These are phyloP conservation scores for Hibiscus mutabilis DNA, from an alignment of 345 rosid genomes.

Conservation along the genomic window DNA sequence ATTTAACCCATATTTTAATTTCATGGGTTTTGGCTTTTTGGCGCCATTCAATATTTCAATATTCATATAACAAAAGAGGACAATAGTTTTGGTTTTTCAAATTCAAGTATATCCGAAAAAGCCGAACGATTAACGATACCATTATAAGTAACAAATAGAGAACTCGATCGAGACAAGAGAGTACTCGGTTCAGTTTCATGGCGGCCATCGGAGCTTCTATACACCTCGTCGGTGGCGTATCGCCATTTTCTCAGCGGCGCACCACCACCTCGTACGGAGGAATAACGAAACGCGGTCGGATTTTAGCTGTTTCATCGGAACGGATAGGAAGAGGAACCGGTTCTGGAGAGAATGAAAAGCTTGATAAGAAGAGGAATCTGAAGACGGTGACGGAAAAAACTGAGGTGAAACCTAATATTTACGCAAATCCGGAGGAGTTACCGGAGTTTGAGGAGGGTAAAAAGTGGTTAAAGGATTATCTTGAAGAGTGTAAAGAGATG, in stretches of 20 bases:
- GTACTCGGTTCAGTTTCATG: background rate
- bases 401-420: conserved; percentile 3
- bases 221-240: background rate
- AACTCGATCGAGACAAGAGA: background rate
- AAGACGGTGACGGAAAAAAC: background rate
- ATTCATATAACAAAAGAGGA: too few species aligned
- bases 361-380: background rate
- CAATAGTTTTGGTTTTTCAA: too few species aligned
- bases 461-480: conserved; percentile 35
- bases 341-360: background rate
- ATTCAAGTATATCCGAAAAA: too few species aligned
- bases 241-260: background rate
- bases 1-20: too few species aligned
- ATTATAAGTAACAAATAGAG: background rate
- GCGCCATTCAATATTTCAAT: too few species aligned
- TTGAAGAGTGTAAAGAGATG: conserved; percentile 31
- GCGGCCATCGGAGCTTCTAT: conserved; percentile 7
- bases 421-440: conserved; percentile 9
- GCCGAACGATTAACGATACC: background rate
- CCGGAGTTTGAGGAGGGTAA: conserved; percentile 17
- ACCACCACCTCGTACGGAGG: background rate
- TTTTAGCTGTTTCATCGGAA: conserved; percentile 10
- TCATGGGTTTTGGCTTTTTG: too few species aligned
- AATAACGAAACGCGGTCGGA: background rate
- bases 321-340: background rate